Conservation (phyloP, 2,329 filamentous ascomycete genomes). For the Fusarium sambucinum region DNA sequence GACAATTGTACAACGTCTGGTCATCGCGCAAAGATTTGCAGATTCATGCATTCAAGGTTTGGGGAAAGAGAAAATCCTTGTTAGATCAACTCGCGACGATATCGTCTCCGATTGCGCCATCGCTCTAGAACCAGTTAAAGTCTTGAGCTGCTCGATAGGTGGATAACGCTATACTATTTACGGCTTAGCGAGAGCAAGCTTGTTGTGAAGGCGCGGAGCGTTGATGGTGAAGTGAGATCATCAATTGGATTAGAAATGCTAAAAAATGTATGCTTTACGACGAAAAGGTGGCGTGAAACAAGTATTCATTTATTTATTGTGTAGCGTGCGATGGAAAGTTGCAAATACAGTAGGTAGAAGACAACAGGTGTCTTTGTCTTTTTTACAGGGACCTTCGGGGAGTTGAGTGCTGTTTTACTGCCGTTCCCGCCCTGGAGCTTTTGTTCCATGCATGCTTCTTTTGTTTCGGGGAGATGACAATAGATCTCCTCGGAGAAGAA, state of each 20-base stretch:
- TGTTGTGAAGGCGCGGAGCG: slow-evolving; percentile 9
- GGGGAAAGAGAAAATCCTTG: slow-evolving; percentile 13
- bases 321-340: background rate
- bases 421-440: slow-evolving; percentile 5
- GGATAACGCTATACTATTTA: slow-evolving; percentile 24
- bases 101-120: slow-evolving; percentile 45
- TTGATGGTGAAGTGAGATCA: slow-evolving; percentile 28
- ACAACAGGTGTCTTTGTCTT: background rate
- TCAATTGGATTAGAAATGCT: slow-evolving; percentile 21
- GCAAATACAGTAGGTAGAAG: background rate
- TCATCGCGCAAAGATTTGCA: slow-evolving; percentile 3
- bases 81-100: slow-evolving; percentile 41
- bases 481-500: background rate
- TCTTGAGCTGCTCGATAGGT: slow-evolving; percentile 5
- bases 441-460: slow-evolving; percentile 29
- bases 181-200: slow-evolving; percentile 24
- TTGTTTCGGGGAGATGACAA: slow-evolving; percentile 28
- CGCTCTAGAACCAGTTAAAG: slow-evolving; percentile 8
- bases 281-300: background rate
- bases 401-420: slow-evolving; percentile 16
- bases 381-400: slow-evolving; percentile 28
- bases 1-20: background rate
- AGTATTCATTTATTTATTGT: background rate
- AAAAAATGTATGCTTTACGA: slow-evolving; percentile 14
- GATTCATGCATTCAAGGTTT: slow-evolving; percentile 4